phyloP scores from a whole-genome alignment of 2,329 filamentous ascomycete species.

The Xylaria sp. region DNA sequence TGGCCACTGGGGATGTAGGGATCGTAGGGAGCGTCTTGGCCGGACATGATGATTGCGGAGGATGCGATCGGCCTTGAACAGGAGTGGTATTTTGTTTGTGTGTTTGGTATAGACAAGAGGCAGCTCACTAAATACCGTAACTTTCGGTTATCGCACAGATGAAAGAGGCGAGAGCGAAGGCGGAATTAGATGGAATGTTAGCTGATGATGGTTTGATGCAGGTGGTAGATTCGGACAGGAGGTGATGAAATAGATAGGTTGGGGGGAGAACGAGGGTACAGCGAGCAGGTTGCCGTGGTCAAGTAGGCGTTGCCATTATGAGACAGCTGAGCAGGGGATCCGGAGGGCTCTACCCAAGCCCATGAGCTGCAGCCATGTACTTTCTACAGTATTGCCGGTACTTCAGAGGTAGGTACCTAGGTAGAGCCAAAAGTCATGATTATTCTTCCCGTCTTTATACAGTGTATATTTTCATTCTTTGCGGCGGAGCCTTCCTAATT shows the following conservation, averaged over 20 bases:
- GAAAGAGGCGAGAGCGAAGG: constrained; percentile 15
- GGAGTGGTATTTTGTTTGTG: constrained; percentile 5
- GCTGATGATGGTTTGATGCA: constrained; percentile 25
- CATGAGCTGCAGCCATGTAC: not conserved
- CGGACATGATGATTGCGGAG: constrained; percentile 59
- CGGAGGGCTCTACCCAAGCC: constrained; percentile 24
- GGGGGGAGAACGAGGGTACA: constrained; percentile 33
- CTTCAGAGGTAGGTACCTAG: not conserved
- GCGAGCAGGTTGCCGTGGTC: constrained; percentile 24
- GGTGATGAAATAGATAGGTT: constrained; percentile 29
- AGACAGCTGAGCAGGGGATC: constrained; percentile 29
- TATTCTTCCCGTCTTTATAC: too few species aligned
- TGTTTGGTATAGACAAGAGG: constrained; percentile 4
- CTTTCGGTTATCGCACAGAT: constrained; percentile 23
- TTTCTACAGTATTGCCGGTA: not conserved
- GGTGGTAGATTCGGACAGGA: constrained; percentile 22
- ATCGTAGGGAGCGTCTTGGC: constrained; percentile 77
- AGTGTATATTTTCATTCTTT: too few species aligned
- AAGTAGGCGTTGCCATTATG: constrained; percentile 39
- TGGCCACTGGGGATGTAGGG: constrained; percentile 85
- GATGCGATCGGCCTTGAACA: constrained; percentile 17
- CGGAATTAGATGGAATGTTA: constrained; percentile 30
- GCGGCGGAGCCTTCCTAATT: too few species aligned
- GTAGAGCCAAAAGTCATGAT: too few species aligned
- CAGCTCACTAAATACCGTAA: constrained; percentile 9